Base-by-base conservation (phyloP, 129 eudicot genomes). In the Artemisia tridentata region DNA sequence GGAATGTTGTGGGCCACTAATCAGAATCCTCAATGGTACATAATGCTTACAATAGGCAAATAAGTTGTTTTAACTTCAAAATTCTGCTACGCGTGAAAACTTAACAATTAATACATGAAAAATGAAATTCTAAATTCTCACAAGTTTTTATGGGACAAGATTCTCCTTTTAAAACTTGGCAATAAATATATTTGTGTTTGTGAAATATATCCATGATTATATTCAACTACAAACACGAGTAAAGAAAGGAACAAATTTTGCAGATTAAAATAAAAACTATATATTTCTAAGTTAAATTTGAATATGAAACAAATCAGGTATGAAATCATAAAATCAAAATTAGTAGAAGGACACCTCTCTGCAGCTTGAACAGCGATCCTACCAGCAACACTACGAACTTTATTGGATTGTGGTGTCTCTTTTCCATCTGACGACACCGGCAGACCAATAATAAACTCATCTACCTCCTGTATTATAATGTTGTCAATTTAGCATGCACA, bases 381-480 rank as follows among this genome's bases (percentile, higher is more conserved):
- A 14, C 66, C 66, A 61, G 66, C 66, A 23, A 61, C 66, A 61
- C 66, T 61, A 14, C 66, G 66, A 27, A 61, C 66, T 61, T 61
- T 61, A 61, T 61, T 61, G 2, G 98, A 93, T 51, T 93, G 98
- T 27, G 84, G 80, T 0, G 98, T 89, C 79, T 93, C 96, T 67
- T 82, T 82, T 71, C 96, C 96, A 72, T 83, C 90, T 58, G 78
- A 69, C 47, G 95, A 83, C 58, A 55, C 49, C 0, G 96, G 98
- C 67, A 93, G 86, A 78, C 98, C 98, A 7, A 93, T 81, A 78
- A 89, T 87, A 49, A 93, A 85, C 82, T 93, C 98, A 71, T 93
- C 98, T 41, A 82, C 98, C 77, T 93, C 98, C 96, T 93, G 70
- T 63, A 65, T 63, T n/a, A 55, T 34, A 58, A 65, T 67, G 41